Percentiles rank a stretch among this genome's conserved stretches.
These are phyloP conservation scores for Candida rishiriensis DNA, from an alignment of 805 yeast genomes.

Conservation along the genomic window DNA sequence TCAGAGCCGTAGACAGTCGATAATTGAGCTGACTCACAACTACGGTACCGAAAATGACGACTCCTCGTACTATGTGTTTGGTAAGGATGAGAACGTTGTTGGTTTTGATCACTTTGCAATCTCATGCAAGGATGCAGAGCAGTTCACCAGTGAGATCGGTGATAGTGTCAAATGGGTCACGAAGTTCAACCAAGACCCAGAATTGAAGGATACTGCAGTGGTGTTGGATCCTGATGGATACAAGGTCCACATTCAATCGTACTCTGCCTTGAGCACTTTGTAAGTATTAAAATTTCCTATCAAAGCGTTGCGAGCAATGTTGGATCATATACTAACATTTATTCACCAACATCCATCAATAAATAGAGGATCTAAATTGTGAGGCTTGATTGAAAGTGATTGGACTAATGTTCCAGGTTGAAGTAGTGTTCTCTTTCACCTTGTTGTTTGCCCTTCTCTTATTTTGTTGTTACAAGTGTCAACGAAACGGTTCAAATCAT, in stretches of 20 bases:
- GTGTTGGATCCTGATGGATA: constrained; percentile 90
- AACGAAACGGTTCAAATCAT: background rate
- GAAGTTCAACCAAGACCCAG: constrained; percentile 48
- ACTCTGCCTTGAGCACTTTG: constrained; percentile 18
- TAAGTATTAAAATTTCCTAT: constrained; percentile 9
- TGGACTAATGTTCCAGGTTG: background rate
- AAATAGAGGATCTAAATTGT: background rate
- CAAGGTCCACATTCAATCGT: constrained; percentile 58
- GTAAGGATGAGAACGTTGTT: constrained; percentile 49
- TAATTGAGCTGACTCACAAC: constrained; percentile 89
- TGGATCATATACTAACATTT: too few species aligned
- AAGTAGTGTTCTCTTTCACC: too few species aligned
- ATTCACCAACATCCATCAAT: too few species aligned
- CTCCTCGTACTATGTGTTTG: constrained; percentile 76
- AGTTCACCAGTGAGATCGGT: constrained; percentile 47
- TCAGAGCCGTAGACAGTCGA: constrained; percentile 52
- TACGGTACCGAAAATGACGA: constrained; percentile 89
- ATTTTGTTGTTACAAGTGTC: too few species aligned
- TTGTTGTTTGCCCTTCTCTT: too few species aligned
- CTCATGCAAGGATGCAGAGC: constrained; percentile 57
- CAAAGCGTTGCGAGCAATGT: too few species aligned
- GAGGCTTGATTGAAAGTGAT: too few species aligned
- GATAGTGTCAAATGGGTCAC: constrained; percentile 52
- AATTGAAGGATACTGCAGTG: constrained; percentile 60
- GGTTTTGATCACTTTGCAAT: constrained; percentile 90